A percentile compares a stretch with the other conserved stretches of the same genome.
Conservation (phyloP, 2,329 filamentous ascomycete species). For the Trichoderma polysporum region DNA sequence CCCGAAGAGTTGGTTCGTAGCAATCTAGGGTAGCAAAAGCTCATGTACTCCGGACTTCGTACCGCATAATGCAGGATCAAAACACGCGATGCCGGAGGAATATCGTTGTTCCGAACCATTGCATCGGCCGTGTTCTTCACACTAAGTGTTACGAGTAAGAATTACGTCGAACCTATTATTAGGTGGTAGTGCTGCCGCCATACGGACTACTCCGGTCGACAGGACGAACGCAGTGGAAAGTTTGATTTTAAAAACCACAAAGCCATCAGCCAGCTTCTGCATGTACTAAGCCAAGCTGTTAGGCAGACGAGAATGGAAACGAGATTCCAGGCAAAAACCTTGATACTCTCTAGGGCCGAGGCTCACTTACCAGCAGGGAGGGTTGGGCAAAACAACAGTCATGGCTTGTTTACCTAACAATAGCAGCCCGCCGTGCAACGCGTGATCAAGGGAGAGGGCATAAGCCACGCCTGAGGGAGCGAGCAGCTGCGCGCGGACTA, state of each 20-base stretch:
- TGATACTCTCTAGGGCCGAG: not conserved
- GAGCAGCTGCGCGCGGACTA: not conserved
- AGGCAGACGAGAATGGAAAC: not conserved
- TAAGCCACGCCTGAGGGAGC: not conserved
- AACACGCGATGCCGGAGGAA: not conserved
- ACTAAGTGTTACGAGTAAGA: not conserved
- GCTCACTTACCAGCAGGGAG: not conserved
- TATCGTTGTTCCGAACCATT: not conserved
- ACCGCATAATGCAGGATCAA: too few species aligned
- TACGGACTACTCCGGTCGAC: not conserved
- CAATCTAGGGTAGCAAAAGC: conserved; percentile 2
- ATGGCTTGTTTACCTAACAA: not conserved
- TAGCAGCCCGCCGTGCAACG: not conserved
- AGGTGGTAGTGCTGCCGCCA: too few species aligned
- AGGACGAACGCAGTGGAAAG: not conserved
- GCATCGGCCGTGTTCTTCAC: too few species aligned
- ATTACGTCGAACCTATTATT: too few species aligned
- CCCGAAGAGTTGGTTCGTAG: not conserved
- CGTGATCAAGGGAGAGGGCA: not conserved
- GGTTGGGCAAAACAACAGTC: not conserved
- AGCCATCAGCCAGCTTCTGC: not conserved
- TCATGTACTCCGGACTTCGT: too few species aligned
- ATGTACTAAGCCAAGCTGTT: not conserved
- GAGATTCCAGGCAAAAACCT: not conserved
- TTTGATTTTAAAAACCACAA: not conserved